A percentile compares a stretch with the other conserved stretches of the same genome.
Evolutionary conservation across 768 basidiomycete genomes (phyloP).

Genomic region (Amanita molliuscula): DNA sequence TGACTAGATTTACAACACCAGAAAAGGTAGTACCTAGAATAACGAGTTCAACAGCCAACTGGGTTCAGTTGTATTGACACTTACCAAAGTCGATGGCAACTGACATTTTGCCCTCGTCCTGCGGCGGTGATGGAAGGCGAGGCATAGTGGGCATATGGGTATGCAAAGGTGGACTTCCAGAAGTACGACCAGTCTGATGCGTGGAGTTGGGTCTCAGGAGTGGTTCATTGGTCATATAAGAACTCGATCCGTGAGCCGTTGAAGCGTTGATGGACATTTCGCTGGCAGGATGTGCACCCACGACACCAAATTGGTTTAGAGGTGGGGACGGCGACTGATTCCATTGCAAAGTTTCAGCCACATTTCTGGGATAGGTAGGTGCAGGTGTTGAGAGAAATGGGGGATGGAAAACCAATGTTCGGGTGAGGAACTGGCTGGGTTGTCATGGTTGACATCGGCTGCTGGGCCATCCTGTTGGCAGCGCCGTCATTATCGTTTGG

Average conservation of each 20-base stretch:
- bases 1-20: conserved; percentile 54
- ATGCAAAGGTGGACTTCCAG: conserved; percentile 13
- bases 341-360: conserved; percentile 15
- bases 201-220: conserved; percentile 22
- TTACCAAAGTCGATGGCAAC: conserved; percentile 77
- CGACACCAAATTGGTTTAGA: conserved; percentile 21
- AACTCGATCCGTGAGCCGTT: conserved; percentile 17
- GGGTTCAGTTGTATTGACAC: conserved; percentile 11
- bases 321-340: conserved; percentile 29
- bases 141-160: conserved; percentile 12
- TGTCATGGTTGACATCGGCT: conserved; percentile 24
- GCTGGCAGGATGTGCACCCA: conserved; percentile 1
- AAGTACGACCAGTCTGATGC: conserved; percentile 12
- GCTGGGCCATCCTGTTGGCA: conserved; percentile 13
- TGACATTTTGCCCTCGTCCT: conserved; percentile 71
- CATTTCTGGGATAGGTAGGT: conserved; percentile 10
- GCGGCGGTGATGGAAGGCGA: conserved; percentile 13
- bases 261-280: conserved; percentile 8
- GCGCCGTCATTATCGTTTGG: conserved; percentile 20
- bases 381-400: conserved; percentile 12
- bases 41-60: neutral
- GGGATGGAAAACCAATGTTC: conserved; percentile 20
- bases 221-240: conserved; percentile 15
- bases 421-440: conserved; percentile 40
- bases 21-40: conserved; percentile 75